These are phyloP conservation scores for Phytopythium montanum DNA, from an alignment of 352 stramenopile genomes.

Conservation along the genomic window DNA sequence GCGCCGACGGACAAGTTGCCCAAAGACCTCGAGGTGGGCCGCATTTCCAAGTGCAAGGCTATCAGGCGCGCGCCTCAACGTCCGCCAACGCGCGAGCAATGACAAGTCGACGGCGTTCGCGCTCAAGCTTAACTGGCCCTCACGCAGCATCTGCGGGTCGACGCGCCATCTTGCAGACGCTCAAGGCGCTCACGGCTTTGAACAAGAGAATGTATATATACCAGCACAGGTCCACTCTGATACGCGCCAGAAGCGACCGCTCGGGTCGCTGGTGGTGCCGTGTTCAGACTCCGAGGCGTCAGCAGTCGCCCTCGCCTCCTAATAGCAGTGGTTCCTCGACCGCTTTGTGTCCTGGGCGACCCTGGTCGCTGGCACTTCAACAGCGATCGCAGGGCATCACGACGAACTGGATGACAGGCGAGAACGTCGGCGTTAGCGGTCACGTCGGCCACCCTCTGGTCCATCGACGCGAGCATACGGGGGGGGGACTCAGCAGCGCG, in stretches of 20 bases:
- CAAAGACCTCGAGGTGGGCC: constrained; percentile 22
- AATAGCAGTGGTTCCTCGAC: neutral
- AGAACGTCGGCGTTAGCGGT: constrained; percentile 34
- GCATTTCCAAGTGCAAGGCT: too few relatives aligned
- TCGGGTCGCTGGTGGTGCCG: neutral
- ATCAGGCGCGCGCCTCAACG: too few relatives aligned
- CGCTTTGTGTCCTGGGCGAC: neutral
- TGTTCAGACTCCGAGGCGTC: neutral
- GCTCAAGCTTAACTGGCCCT: too few relatives aligned
- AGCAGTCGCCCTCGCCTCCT: neutral
- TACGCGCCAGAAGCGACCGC: too few relatives aligned
- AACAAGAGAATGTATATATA: neutral
- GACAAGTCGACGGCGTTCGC: constrained; percentile 71
- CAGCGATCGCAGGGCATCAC: neutral
- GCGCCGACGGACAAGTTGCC: constrained; percentile 18
- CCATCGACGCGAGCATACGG: constrained; percentile 41
- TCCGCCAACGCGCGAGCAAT: constrained; percentile 31
- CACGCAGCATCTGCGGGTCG: constrained; percentile 48
- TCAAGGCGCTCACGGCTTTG: neutral
- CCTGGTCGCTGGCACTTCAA: neutral
- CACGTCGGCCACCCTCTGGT: constrained; percentile 23
- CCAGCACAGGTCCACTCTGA: neutral
- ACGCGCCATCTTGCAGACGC: neutral
- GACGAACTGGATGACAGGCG: constrained; percentile 33
- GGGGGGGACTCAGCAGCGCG: constrained; percentile 36